Evolutionary conservation across 208 protist genomes (phyloP).

Genomic region (Jaenimonas drosophilae): DNA sequence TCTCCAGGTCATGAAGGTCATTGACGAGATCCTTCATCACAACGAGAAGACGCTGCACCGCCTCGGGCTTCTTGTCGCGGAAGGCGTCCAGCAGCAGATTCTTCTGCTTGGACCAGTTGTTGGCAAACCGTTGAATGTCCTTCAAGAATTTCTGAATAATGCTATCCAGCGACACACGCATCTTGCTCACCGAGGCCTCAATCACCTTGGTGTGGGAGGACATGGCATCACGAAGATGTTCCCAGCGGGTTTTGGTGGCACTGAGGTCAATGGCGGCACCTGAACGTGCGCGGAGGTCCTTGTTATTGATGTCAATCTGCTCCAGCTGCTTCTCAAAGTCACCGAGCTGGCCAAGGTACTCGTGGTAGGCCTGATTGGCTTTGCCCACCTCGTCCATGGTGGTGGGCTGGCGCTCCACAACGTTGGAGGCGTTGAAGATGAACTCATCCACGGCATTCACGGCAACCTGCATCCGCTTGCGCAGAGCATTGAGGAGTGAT

Average conservation of each 20-base stretch:
- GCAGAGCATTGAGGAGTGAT: constrained; percentile 79
- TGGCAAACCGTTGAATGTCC: constrained; percentile 84
- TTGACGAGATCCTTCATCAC: constrained; percentile 71
- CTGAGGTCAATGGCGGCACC: constrained; percentile 72
- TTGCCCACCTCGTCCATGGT: constrained; percentile 90
- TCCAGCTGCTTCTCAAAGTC: constrained; percentile 53
- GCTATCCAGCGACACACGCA: constrained; percentile 73
- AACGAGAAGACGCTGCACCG: constrained; percentile 35
- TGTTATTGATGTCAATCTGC: constrained; percentile 78
- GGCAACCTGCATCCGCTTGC: constrained; percentile 47
- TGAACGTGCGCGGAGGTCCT: constrained; percentile 65
- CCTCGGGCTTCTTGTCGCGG: constrained; percentile 43
- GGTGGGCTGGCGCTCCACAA: constrained; percentile 83
- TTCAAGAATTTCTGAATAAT: constrained; percentile 85
- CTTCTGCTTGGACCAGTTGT: constrained; percentile 88
- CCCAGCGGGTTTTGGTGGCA: constrained; percentile 81
- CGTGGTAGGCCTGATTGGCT: constrained; percentile 72
- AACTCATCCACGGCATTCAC: constrained; percentile 83
- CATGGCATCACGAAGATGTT: constrained; percentile 87
- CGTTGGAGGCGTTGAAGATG: constrained; percentile 77
- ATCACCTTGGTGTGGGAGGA: constrained; percentile 88
- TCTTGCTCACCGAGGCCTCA: constrained; percentile 78
- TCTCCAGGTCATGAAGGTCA: constrained; percentile 75
- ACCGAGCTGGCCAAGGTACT: constrained; percentile 44
- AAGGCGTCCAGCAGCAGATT: constrained; percentile 46